Evolutionary conservation across 75 land plant species (phyloP).

Genomic region (Sequoiadendron giganteum): DNA sequence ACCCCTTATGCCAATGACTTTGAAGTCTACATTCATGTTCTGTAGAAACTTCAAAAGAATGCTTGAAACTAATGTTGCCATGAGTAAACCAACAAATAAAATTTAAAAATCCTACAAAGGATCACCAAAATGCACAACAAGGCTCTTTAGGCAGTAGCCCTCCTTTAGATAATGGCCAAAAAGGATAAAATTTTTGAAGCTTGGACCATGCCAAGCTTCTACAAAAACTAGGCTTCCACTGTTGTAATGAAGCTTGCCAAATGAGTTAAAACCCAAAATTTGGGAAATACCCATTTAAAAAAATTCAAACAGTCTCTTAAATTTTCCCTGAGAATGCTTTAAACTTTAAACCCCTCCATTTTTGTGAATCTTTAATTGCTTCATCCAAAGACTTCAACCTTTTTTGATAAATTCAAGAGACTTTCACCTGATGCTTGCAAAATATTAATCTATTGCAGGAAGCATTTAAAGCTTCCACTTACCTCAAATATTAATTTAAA

Average conservation of each 20-base stretch:
- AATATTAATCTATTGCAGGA: not conserved
- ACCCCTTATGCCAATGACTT: conserved; percentile 31
- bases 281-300: not conserved
- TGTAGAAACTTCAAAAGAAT: too few species aligned
- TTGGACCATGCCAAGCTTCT: not conserved
- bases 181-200: not conserved
- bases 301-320: not conserved
- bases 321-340: not conserved
- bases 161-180: not conserved
- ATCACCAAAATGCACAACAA: too few species aligned
- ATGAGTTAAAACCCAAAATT: not conserved
- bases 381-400: not conserved
- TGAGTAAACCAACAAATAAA: not conserved
- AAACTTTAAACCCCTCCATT: not conserved
- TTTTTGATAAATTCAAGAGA: not conserved
- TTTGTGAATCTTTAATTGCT: not conserved
- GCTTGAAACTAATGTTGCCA: conserved; percentile 72
- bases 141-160: too few species aligned
- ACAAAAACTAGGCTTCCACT: not conserved
- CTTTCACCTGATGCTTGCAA: not conserved
- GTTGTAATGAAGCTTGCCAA: not conserved
- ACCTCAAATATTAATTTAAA: not conserved
- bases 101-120: not conserved
- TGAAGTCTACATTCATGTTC: too few species aligned
- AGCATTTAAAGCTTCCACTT: not conserved